phyloP scores from a whole-genome alignment of 2,329 filamentous ascomycete species.

The Trematosphaeria pertusa region DNA sequence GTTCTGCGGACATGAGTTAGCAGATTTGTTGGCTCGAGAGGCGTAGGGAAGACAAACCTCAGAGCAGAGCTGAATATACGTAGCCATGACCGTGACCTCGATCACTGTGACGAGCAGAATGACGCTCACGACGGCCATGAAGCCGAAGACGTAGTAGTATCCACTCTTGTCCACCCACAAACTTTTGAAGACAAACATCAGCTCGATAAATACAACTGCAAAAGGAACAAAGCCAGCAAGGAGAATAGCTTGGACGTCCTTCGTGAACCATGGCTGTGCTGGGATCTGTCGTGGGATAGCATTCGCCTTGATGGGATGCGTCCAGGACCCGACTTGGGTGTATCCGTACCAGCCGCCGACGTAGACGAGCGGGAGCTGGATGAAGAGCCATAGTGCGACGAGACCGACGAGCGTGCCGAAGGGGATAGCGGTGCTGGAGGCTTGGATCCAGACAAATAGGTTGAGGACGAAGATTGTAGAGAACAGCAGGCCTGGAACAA shows the following conservation, averaged over 20 bases:
- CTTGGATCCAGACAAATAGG: slow-evolving; percentile 88
- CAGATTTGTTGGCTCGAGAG: not conserved
- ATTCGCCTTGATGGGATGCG: slow-evolving; percentile 81
- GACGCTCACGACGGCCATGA: slow-evolving; percentile 74
- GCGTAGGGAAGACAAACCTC: slow-evolving; percentile 59
- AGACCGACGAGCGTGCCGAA: slow-evolving; percentile 79
- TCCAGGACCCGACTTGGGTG: slow-evolving; percentile 71
- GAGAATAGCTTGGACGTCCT: slow-evolving; percentile 68
- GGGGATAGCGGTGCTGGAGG: slow-evolving; percentile 84
- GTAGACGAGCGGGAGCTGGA: slow-evolving; percentile 86
- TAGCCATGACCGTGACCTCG: slow-evolving; percentile 82
- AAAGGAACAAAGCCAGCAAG: slow-evolving; percentile 82
- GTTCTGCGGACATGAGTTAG: slow-evolving; percentile 60
- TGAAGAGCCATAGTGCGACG: slow-evolving; percentile 79
- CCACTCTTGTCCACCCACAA: slow-evolving; percentile 90
- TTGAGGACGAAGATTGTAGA: slow-evolving; percentile 79
- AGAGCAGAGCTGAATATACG: slow-evolving; percentile 81
- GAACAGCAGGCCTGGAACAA: slow-evolving; percentile 83
- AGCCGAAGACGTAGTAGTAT: slow-evolving; percentile 92
- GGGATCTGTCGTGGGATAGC: slow-evolving; percentile 77
- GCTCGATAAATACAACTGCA: slow-evolving; percentile 85
- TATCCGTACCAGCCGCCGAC: slow-evolving; percentile 80
- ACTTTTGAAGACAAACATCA: slow-evolving; percentile 85
- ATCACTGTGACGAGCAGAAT: slow-evolving; percentile 79
- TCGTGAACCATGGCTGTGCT: slow-evolving; percentile 75